phyloP scores from a whole-genome alignment of 2,329 filamentous ascomycete genomes.

The Aspergillus terreus region DNA sequence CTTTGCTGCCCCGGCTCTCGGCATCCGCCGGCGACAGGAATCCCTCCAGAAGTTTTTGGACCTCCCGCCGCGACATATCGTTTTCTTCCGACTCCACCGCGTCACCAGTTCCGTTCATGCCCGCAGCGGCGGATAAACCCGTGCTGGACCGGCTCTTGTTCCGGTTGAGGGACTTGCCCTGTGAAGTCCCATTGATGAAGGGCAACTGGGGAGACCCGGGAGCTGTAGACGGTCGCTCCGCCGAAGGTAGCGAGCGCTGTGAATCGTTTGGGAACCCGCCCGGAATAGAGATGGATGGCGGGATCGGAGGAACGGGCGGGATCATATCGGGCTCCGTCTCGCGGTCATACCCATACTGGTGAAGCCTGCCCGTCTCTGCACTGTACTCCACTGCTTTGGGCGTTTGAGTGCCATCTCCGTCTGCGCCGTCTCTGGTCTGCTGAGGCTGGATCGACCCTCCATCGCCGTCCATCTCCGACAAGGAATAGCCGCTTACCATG shows the following conservation, averaged over 20 bases:
- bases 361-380: constrained; percentile 8
- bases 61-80: constrained; percentile 24
- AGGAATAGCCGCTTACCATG: constrained; percentile 40
- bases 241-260: constrained; percentile 25
- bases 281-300: constrained; percentile 37
- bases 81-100: constrained; percentile 17
- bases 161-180: constrained; percentile 26
- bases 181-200: constrained; percentile 17
- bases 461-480: constrained; percentile 32
- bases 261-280: constrained; percentile 41
- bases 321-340: constrained; percentile 28
- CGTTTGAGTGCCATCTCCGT: constrained; percentile 30
- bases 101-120: constrained; percentile 12
- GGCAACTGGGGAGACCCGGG: constrained; percentile 23
- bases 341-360: constrained; percentile 7
- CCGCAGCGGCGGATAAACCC: constrained; percentile 21
- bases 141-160: constrained; percentile 34
- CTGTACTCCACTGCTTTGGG: constrained; percentile 25
- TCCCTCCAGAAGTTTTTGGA: constrained; percentile 35
- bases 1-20: constrained; percentile 14
- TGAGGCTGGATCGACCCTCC: constrained; percentile 25
- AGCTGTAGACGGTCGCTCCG: constrained; percentile 31
- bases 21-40: constrained; percentile 28
- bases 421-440: constrained; percentile 19
- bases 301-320: constrained; percentile 47